These are phyloP conservation scores for Haplographium delicatum DNA, from an alignment of 495 filamentous ascomycete genomes.

Conservation along the genomic window DNA sequence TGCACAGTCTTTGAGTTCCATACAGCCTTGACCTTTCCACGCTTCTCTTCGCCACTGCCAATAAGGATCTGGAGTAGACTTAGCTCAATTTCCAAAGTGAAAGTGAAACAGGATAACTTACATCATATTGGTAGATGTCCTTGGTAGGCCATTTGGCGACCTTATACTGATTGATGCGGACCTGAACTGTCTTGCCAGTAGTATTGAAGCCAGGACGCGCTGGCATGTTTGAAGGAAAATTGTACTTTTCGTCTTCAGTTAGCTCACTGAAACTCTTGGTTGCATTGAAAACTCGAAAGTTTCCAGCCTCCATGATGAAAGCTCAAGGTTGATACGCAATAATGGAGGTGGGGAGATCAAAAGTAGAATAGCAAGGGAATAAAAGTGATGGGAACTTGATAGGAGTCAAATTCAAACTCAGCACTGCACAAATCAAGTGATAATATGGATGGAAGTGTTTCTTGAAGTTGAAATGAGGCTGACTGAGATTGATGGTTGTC, in stretches of 20 bases:
- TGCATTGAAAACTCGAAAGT: constrained; percentile 13
- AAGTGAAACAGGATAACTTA: constrained; percentile 43
- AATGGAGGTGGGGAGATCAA: constrained; percentile 15
- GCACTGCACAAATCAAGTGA: constrained; percentile 13
- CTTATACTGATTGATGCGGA: constrained; percentile 70
- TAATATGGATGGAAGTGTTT: background rate
- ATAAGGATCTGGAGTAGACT: constrained; percentile 50
- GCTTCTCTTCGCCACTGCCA: constrained; percentile 54
- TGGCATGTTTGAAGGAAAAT: constrained; percentile 9
- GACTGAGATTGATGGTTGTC: background rate
- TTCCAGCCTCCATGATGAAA: constrained; percentile 22
- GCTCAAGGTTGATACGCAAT: background rate
- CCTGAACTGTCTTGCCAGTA: constrained; percentile 48
- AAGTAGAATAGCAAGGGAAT: constrained; percentile 12
- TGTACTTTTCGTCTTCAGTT: constrained; percentile 8
- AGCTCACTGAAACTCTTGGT: background rate
- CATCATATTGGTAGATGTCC: constrained; percentile 78
- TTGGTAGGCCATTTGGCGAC: constrained; percentile 48
- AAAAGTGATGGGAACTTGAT: background rate
- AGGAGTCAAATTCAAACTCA: constrained; percentile 6
- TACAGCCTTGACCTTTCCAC: constrained; percentile 50
- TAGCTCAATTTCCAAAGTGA: background rate
- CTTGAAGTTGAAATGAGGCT: background rate
- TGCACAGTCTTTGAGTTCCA: constrained; percentile 63
- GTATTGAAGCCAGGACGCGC: constrained; percentile 49